phyloP scores from a whole-genome alignment of 2,329 filamentous ascomycete genomes.

The Colletotrichum cordylinicola region DNA sequence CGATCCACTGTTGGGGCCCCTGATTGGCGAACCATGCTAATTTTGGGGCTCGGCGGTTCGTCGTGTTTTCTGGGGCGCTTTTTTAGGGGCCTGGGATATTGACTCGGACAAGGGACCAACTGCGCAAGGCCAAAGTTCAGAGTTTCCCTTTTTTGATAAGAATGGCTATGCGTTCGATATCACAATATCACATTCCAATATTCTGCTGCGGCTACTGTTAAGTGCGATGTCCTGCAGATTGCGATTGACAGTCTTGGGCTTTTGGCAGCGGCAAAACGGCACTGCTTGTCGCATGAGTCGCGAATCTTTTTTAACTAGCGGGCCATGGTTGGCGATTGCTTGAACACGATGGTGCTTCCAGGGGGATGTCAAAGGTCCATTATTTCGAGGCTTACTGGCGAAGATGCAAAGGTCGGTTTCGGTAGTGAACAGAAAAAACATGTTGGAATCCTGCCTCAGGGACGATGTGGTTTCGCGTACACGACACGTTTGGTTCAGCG shows the following conservation, averaged over 20 bases:
- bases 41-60: background rate
- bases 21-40: background rate
- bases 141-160: background rate
- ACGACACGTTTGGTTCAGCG: accelerated
- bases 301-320: accelerated
- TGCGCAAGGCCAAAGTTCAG: background rate
- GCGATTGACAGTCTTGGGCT: background rate
- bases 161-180: background rate
- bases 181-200: background rate
- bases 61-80: background rate
- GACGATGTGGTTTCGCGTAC: background rate
- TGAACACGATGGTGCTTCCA: background rate
- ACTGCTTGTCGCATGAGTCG: background rate
- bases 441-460: background rate
- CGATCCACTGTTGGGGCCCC: background rate
- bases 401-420: accelerated
- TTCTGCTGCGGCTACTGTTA: background rate
- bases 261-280: background rate
- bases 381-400: background rate
- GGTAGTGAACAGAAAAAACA: background rate
- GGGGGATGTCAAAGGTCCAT: background rate
- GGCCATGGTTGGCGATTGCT: background rate
- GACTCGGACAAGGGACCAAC: background rate
- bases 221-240: background rate
- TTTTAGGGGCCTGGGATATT: background rate